A percentile compares a stretch with the other conserved stretches of the same genome.
phyloP scores from a whole-genome alignment of 129 eudicot genomes.

The Logfia minima region DNA sequence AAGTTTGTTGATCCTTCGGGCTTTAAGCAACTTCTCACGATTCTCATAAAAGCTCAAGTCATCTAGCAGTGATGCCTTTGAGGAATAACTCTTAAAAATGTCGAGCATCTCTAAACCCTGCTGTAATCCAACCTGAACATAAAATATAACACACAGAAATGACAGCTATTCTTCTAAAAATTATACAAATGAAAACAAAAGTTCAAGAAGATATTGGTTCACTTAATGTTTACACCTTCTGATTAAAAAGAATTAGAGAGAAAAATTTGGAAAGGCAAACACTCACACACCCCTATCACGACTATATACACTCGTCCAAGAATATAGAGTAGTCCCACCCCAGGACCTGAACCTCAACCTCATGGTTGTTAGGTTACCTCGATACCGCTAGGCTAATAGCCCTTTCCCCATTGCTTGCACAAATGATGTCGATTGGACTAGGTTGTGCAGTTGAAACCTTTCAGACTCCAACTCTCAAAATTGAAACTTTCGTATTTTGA shows the following conservation, averaged over 20 bases:
- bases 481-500: not conserved
- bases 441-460: not conserved
- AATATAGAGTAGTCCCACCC: no score
- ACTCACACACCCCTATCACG: no score
- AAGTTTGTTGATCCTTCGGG: conserved; percentile 42
- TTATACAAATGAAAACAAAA: not conserved
- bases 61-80: conserved; percentile 61
- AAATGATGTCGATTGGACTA: not conserved
- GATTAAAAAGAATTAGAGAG: no score
- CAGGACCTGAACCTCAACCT: no score
- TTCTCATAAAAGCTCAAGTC: conserved; percentile 80
- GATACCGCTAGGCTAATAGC: no score
- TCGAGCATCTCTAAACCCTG: conserved; percentile 83
- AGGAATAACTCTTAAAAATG: conserved; percentile 62
- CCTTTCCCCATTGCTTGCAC: not conserved
- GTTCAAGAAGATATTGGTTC: not conserved
- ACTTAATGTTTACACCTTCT: not conserved
- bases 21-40: conserved; percentile 54
- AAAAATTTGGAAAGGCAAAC: no score
- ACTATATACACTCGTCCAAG: no score
- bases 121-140: conserved; percentile 62
- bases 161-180: conserved; percentile 4
- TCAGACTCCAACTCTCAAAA: not conserved
- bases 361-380: no score
- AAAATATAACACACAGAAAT: not conserved